Evolutionary conservation across 495 filamentous ascomycete genomes (phyloP).

Genomic region (Neurospora sp.): DNA sequence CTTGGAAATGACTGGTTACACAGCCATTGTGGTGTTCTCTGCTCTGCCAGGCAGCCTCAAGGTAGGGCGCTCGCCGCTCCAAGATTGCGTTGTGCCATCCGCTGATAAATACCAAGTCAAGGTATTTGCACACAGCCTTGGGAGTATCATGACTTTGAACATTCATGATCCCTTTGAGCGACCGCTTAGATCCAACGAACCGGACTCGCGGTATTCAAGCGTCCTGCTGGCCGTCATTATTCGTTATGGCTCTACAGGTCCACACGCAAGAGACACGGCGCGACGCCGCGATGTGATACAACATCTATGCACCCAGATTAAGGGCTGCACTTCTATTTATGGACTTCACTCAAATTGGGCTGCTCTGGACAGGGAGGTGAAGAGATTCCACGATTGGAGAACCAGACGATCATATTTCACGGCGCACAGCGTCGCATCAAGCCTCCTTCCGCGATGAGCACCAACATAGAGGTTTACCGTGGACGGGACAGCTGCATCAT

Average conservation of each 20-base stretch:
- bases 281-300: slow-evolving; percentile 9
- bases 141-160: neutral
- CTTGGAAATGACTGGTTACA: neutral
- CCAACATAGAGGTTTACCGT: slow-evolving; percentile 5
- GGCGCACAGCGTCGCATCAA: slow-evolving; percentile 11
- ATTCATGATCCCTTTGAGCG: neutral
- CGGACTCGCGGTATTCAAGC: neutral
- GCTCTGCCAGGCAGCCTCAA: neutral
- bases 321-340: slow-evolving; percentile 14
- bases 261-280: slow-evolving; percentile 8
- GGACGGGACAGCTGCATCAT: neutral
- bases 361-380: neutral
- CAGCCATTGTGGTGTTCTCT: neutral
- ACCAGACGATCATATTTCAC: neutral
- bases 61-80: neutral
- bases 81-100: neutral
- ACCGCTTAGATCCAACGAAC: neutral
- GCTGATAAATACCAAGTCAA: neutral
- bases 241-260: neutral
- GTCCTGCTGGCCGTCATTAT: neutral
- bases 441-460: slow-evolving; percentile 6
- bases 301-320: slow-evolving; percentile 5
- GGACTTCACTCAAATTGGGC: slow-evolving; percentile 9
- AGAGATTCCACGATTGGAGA: slow-evolving; percentile 4
- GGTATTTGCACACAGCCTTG: neutral